Conservation (phyloP, 495 filamentous ascomycete genomes). For the Aspergillus asperescens region DNA sequence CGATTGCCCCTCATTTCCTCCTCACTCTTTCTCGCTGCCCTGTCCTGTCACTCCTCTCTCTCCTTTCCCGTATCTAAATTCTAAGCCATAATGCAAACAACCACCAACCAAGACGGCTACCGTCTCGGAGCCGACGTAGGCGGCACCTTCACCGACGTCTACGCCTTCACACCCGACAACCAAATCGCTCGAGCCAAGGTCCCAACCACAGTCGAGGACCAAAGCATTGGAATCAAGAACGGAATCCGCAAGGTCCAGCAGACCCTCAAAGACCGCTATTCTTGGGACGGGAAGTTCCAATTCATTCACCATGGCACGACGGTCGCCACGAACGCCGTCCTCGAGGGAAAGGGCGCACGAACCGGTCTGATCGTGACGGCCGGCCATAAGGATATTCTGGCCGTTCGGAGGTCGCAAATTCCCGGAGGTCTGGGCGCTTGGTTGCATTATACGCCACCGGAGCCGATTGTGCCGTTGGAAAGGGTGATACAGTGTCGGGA, state of each 20-base stretch:
- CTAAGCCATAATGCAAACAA: not conserved
- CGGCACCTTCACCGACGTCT: constrained; percentile 49
- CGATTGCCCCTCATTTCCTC: too few relatives aligned
- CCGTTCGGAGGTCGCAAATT: constrained; percentile 42
- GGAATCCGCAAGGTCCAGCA: constrained; percentile 37
- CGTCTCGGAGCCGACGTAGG: constrained; percentile 40
- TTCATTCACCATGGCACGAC: constrained; percentile 41
- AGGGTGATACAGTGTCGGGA: constrained; percentile 45
- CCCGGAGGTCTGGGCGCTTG: constrained; percentile 46
- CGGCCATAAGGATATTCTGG: constrained; percentile 40
- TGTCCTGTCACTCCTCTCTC: not conserved
- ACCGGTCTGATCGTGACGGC: constrained; percentile 37
- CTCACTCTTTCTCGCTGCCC: not conserved
- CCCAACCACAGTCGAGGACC: constrained; percentile 43
- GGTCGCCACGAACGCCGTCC: constrained; percentile 37
- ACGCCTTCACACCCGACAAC: constrained; percentile 39
- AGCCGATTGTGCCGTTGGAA: constrained; percentile 47
- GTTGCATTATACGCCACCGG: constrained; percentile 43
- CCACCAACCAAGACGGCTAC: not conserved
- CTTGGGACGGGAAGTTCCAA: constrained; percentile 28
- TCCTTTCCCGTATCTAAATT: not conserved
- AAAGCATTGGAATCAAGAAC: constrained; percentile 45
- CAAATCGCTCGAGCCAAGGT: constrained; percentile 42
- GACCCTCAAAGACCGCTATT: constrained; percentile 20
- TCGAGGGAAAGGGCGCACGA: constrained; percentile 41